A percentile compares a stretch with the other conserved stretches of the same genome.
phyloP scores from a whole-genome alignment of 2,329 filamentous ascomycete species.

The Hymenotorrendiella dingleyae region DNA sequence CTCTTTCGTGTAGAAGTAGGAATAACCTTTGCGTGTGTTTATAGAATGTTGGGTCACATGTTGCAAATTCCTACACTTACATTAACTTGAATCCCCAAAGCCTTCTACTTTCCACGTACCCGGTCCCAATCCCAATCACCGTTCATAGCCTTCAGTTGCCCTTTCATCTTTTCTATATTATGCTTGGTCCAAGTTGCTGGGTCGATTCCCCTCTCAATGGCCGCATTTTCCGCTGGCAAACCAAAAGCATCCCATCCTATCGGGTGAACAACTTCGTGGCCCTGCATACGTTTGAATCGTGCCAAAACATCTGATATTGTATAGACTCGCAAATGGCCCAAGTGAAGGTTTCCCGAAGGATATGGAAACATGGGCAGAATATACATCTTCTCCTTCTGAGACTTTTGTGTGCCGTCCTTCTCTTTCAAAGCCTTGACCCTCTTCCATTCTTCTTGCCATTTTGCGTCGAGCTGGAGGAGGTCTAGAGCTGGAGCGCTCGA shows the following conservation, averaged over 20 bases:
- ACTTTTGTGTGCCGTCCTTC: not conserved
- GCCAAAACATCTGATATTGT: constrained; percentile 83
- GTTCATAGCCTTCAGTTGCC: constrained; percentile 73
- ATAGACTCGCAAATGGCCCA: constrained; percentile 84
- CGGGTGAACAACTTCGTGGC: constrained; percentile 71
- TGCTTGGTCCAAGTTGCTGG: constrained; percentile 72
- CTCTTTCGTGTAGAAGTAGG: constrained; percentile 65
- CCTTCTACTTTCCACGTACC: constrained; percentile 46
- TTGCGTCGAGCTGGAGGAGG: constrained; percentile 20
- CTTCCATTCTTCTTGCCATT: constrained; percentile 25
- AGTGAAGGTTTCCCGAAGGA: constrained; percentile 78
- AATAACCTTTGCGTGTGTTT: constrained; percentile 86
- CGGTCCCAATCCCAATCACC: constrained; percentile 77
- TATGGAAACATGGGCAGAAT: constrained; percentile 92
- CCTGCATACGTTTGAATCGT: constrained; percentile 68
- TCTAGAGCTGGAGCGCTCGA: constrained; percentile 17
- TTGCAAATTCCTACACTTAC: constrained; percentile 67
- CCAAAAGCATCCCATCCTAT: constrained; percentile 96
- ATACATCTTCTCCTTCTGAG: constrained; percentile 44
- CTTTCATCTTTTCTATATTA: constrained; percentile 83
- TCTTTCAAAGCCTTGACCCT: not conserved
- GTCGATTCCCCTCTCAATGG: constrained; percentile 73
- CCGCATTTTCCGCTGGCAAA: constrained; percentile 84
- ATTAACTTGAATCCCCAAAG: constrained; percentile 12
- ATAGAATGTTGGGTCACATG: constrained; percentile 80